Conservation (phyloP, 2,329 filamentous ascomycete genomes). For the Calonectria crousiana region DNA sequence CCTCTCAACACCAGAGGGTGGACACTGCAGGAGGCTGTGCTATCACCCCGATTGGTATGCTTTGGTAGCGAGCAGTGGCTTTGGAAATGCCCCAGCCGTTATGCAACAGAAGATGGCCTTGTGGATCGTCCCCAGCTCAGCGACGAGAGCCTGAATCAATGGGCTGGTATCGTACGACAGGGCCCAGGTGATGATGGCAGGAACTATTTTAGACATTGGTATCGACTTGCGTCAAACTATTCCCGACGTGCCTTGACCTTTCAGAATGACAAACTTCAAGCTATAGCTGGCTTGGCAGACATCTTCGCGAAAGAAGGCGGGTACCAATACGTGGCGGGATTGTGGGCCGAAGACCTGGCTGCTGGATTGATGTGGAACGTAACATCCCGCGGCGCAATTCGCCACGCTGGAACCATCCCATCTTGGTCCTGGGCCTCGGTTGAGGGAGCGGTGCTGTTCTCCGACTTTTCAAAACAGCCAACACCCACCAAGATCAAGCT, state of each 20-base stretch:
- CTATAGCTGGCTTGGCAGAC: not conserved
- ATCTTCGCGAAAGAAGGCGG: not conserved
- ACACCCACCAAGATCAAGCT: not conserved
- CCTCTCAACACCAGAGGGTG: slow-evolving; percentile 10
- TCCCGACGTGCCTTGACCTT: not conserved
- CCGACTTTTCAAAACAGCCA: not conserved
- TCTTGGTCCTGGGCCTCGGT: slow-evolving; percentile 11
- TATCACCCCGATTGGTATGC: not conserved
- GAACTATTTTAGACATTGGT: slow-evolving; percentile 7
- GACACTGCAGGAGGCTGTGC: not conserved
- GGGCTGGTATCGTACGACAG: not conserved
- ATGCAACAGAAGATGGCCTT: slow-evolving; percentile 7
- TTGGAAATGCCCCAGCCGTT: slow-evolving; percentile 14
- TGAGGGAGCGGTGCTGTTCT: not conserved
- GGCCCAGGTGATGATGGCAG: not conserved
- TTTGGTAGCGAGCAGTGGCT: slow-evolving; percentile 11
- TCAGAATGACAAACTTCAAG: not conserved
- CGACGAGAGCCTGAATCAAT: not conserved
- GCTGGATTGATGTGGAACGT: not conserved
- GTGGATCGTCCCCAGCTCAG: not conserved
- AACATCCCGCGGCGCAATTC: not conserved
- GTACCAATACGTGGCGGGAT: slow-evolving; percentile 1
- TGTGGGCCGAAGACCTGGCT: slow-evolving; percentile 2
- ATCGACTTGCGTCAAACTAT: not conserved
- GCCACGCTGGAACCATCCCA: not conserved